A percentile compares a stretch with the other conserved stretches of the same genome.
Evolutionary conservation across 306 rosid genomes (phyloP).

Genomic region (Heteromeles arbutifolia): DNA sequence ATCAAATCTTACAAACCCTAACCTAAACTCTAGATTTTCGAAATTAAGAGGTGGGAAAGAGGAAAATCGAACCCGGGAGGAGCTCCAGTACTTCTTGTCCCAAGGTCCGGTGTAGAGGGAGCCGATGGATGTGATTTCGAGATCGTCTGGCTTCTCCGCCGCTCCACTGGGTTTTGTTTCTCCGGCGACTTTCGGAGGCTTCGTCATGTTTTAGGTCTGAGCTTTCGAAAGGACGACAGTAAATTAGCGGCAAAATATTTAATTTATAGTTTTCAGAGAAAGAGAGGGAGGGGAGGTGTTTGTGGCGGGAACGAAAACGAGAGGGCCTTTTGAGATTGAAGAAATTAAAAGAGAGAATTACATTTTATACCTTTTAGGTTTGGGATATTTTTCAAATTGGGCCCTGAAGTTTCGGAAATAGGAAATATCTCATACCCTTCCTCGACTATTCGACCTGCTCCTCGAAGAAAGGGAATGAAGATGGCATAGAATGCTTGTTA

Average conservation of each 20-base stretch:
- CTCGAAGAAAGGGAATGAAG: too few species aligned
- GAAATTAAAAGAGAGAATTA: too few species aligned
- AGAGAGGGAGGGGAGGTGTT: neutral
- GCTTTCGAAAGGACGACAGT: neutral
- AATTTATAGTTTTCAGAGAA: neutral
- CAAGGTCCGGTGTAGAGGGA: slow-evolving; percentile 66
- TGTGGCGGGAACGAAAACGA: slow-evolving; percentile 31
- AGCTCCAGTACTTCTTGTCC: slow-evolving; percentile 96
- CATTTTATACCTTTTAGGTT: too few species aligned
- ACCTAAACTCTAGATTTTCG: neutral
- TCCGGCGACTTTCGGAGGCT: slow-evolving; percentile 13
- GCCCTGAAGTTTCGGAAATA: too few species aligned
- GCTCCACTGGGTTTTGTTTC: slow-evolving; percentile 6
- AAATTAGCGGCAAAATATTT: neutral
- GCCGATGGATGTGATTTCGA: slow-evolving; percentile 74
- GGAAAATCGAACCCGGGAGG: slow-evolving; percentile 62
- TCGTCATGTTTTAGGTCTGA: slow-evolving; percentile 18
- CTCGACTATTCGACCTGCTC: too few species aligned
- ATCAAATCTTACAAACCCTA: neutral
- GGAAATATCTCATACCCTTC: too few species aligned
- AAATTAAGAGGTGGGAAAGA: neutral
- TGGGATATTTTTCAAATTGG: too few species aligned
- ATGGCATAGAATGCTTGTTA: too few species aligned
- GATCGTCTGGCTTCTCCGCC: slow-evolving; percentile 35
- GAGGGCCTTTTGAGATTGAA: neutral